Evolutionary conservation across 2,329 filamentous ascomycete species (phyloP), one percentile per base, ranked within the genome.

Genomic region (Penicillium sp.): DNA sequence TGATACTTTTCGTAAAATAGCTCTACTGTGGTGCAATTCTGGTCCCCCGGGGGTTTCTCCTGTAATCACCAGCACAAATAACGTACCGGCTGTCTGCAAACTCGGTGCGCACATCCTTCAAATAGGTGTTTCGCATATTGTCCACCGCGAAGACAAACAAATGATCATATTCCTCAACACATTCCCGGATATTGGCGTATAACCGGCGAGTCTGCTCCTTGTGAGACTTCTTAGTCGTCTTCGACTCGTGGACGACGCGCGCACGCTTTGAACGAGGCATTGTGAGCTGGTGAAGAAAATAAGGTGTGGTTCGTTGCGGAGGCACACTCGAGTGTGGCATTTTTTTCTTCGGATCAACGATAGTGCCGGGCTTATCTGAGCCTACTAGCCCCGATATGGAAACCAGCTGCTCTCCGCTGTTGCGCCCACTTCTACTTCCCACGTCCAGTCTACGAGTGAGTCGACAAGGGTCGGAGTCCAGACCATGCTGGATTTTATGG

Each of bases 261-360:
- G 85, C 79, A 70, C 93, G 87, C 78, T 93, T 97, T 50, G 93
- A 97, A 76, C 94, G 90, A 65, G 93, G 93, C 93, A 98, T 98
- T 53, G 51, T 77, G 55, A 41, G 15, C 15, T 35, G 37, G 35
- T 27, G 27, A 26, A 28, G 35, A 47, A 47, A 43, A 50, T 45
- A 46, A 39, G 36, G 47, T 41, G 34, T 51, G 51, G 31, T 48
- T 56, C 51, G 55, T 43, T 43, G 47, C 47, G 49, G 27, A 40
- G 41, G 42, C 45, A 45, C 45, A 45, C 43, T 36, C 41, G 51
- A 50, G 47, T 53, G 45, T 50, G 50, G 48, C 53, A 56, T 59
- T 62, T 57, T 60, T 58, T 56, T 61, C 57, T 59, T 43, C 58
- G 63, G 59, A 65, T 53, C 45, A 66, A 56, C 34, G 47, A 58